These are phyloP conservation scores for Mycena polygramma DNA, from an alignment of 768 basidiomycete genomes.

Conservation along the genomic window DNA sequence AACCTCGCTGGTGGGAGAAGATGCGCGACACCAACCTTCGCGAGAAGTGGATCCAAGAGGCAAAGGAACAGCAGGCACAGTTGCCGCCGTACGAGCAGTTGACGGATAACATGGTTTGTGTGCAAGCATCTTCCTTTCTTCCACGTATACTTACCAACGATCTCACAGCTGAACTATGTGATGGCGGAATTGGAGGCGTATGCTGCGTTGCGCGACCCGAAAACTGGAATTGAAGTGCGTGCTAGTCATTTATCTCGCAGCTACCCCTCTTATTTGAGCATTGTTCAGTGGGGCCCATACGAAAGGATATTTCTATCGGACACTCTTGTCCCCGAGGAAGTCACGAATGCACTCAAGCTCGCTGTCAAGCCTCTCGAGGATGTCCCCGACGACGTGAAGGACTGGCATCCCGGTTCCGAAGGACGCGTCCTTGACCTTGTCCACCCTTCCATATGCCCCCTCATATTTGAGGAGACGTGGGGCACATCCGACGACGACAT, in stretches of 20 bases:
- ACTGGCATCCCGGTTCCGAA: conserved; percentile 51
- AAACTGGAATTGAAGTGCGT: conserved; percentile 38
- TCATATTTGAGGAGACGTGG: conserved; percentile 41
- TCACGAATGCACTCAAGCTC: conserved; percentile 27
- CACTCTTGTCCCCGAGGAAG: conserved; percentile 36
- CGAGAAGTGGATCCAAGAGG: conserved; percentile 35
- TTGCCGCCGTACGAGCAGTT: conserved; percentile 14
- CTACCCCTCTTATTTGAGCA: conserved; percentile 2
- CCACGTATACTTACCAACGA: not conserved
- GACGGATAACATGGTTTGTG: conserved; percentile 36
- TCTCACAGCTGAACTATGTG: conserved; percentile 35
- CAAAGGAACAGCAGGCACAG: conserved; percentile 22
- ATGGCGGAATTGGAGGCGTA: conserved; percentile 38
- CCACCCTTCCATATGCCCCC: conserved; percentile 47
- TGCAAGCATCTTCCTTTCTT: not conserved
- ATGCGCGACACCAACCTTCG: conserved; percentile 26
- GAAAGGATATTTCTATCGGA: conserved; percentile 42
- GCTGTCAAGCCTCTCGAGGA: conserved; percentile 39
- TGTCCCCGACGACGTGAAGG: conserved; percentile 41
- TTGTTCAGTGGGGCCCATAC: conserved; percentile 33
- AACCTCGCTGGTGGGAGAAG: conserved; percentile 35
- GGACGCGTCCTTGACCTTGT: conserved; percentile 48
- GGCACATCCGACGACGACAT: conserved; percentile 10
- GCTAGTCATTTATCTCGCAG: not conserved
- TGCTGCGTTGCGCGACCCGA: conserved; percentile 31